Conservation (phyloP, 805 yeast species). For the Wickerhamomyces sydowiorum region DNA sequence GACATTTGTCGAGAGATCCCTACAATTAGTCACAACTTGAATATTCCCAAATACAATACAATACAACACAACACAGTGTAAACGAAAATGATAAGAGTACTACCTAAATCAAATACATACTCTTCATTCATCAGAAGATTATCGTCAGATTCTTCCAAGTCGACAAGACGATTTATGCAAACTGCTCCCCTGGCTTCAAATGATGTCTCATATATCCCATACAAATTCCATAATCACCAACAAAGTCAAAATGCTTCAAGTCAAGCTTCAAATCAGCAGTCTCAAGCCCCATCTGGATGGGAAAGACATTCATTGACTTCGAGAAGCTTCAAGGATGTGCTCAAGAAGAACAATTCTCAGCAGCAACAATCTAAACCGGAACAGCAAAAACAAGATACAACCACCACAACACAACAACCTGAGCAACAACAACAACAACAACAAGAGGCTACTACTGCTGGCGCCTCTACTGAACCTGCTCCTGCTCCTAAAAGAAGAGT, state of each 20-base stretch:
- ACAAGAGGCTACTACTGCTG: slow-evolving; percentile 5
- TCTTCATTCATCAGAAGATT: slow-evolving; percentile 9
- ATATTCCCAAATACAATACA: background rate
- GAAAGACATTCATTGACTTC: slow-evolving; percentile 22
- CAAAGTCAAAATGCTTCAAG: slow-evolving; percentile 3
- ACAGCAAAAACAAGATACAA: slow-evolving; percentile 4
- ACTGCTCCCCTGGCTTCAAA: slow-evolving; percentile 21
- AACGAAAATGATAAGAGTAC: background rate
- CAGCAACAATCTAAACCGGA: background rate
- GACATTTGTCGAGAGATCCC: too few species aligned
- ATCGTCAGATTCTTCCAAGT: slow-evolving; percentile 9
- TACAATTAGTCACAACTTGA: too few species aligned
- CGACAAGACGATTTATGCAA: slow-evolving; percentile 24
- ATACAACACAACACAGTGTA: background rate
- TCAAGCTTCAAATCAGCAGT: background rate
- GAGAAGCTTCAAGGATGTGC: slow-evolving; percentile 21
- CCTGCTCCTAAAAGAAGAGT: slow-evolving; percentile 26
- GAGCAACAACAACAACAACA: slow-evolving; percentile 4
- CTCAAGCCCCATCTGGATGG: slow-evolving; percentile 12
- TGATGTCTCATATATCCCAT: slow-evolving; percentile 15
- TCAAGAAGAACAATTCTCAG: slow-evolving; percentile 11
- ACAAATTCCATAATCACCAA: slow-evolving; percentile 4
- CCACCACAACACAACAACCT: slow-evolving; percentile 1
- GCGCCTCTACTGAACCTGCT: slow-evolving; percentile 4
- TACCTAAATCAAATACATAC: background rate